Percentiles rank a stretch among this genome's conserved stretches.
Evolutionary conservation across 441 rosid species (phyloP).

Genomic region (Croton setiger): DNA sequence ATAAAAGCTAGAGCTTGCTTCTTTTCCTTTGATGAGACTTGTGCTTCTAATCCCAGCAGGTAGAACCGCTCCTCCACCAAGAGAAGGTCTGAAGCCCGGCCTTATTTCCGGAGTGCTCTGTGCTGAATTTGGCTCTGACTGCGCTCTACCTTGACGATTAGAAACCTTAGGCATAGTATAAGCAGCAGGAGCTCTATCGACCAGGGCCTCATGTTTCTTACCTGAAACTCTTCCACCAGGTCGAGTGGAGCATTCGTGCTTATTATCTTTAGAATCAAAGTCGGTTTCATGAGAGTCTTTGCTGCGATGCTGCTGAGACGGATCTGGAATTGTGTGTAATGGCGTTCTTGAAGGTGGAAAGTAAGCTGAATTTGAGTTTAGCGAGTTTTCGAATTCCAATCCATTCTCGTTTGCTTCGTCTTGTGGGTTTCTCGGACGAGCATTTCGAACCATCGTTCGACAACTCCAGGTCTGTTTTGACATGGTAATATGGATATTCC

Average conservation of each 20-base stretch:
- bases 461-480: slow-evolving; percentile 33
- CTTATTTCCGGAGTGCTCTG: slow-evolving; percentile 77
- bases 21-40: slow-evolving; percentile 44
- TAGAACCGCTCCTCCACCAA: slow-evolving; percentile 38
- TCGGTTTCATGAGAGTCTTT: slow-evolving; percentile 33
- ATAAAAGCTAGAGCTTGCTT: slow-evolving; percentile 34
- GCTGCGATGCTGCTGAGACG: slow-evolving; percentile 43
- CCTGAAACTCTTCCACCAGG: slow-evolving; percentile 13
- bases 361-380: slow-evolving; percentile 32
- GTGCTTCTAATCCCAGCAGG: slow-evolving; percentile 31
- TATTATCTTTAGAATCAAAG: slow-evolving; percentile 33
- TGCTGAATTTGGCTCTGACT: slow-evolving; percentile 66
- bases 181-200: slow-evolving; percentile 17
- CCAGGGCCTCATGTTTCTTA: slow-evolving; percentile 38
- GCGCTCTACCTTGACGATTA: slow-evolving; percentile 44
- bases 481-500: slow-evolving; percentile 20
- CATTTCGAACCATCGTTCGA: slow-evolving; percentile 30
- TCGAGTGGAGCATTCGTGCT: slow-evolving; percentile 24
- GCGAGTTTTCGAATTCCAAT: slow-evolving; percentile 44
- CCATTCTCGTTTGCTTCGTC: slow-evolving; percentile 65
- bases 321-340: slow-evolving; percentile 72
- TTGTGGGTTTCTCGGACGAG: slow-evolving; percentile 31
- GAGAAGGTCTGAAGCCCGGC: slow-evolving; percentile 46
- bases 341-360: slow-evolving; percentile 80
- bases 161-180: slow-evolving; percentile 45